Conservation (phyloP, 306 rosid genomes). For the Cicer chorassanicum region DNA sequence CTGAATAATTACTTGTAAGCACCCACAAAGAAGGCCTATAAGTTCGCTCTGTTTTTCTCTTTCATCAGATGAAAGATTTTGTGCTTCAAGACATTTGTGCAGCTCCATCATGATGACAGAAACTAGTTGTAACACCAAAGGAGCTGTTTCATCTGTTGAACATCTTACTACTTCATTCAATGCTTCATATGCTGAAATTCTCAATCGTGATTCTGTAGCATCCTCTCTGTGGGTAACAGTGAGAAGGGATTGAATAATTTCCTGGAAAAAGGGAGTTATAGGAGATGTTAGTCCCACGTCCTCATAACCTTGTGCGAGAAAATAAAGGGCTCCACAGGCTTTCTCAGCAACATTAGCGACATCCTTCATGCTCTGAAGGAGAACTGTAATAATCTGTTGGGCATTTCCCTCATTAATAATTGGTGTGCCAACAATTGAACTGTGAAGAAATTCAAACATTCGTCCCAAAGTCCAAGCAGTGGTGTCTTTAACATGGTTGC, state of each 20-base stretch:
- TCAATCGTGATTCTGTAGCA: conserved; percentile 82
- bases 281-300: conserved; percentile 71
- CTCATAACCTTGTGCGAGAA: conserved; percentile 90
- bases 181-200: conserved; percentile 84
- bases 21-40: conserved; percentile 91
- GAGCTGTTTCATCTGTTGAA: conserved; percentile 78
- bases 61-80: conserved; percentile 81
- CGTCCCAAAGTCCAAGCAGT: conserved; percentile 96
- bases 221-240: conserved; percentile 82
- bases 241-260: conserved; percentile 80
- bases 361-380: conserved; percentile 93
- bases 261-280: conserved; percentile 78
- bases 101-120: conserved; percentile 81
- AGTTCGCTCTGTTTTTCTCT: conserved; percentile 77
- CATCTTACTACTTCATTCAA: conserved; percentile 89
- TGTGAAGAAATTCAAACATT: conserved; percentile 89
- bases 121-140: conserved; percentile 77
- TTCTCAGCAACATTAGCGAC: conserved; percentile 95
- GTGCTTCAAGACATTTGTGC: conserved; percentile 80
- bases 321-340: conserved; percentile 94
- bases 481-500: conserved; percentile 92
- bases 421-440: conserved; percentile 71
- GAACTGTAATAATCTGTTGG: conserved; percentile 83
- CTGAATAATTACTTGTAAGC: conserved; percentile 87
- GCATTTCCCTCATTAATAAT: conserved; percentile 77